These are phyloP conservation scores for Lyophyllum shimeji DNA, from an alignment of 768 basidiomycete genomes.

Conservation along the genomic window DNA sequence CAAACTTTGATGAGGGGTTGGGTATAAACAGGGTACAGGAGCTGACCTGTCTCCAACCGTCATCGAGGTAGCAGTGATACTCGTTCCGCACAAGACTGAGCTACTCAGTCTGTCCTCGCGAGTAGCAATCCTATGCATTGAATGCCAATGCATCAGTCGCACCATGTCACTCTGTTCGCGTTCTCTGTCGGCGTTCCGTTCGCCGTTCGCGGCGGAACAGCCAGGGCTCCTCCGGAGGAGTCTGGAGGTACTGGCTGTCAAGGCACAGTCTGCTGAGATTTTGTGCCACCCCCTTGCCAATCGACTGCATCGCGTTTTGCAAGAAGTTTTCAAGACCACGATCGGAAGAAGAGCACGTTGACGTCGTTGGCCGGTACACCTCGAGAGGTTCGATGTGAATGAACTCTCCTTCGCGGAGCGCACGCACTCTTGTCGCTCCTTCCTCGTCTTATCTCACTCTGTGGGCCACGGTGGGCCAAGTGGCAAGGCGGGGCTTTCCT, in stretches of 20 bases:
- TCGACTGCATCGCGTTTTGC: not conserved
- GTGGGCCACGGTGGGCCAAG: constrained; percentile 2
- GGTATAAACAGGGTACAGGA: too few relatives aligned
- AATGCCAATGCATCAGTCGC: not conserved
- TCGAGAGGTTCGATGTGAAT: not conserved
- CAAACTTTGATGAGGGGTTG: too few relatives aligned
- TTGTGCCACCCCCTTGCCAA: not conserved
- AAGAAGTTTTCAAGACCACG: not conserved
- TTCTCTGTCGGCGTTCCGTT: not conserved
- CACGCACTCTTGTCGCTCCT: not conserved
- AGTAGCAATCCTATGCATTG: not conserved
- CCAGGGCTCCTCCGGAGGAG: not conserved
- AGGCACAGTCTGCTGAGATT: not conserved
- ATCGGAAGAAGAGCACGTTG: not conserved
- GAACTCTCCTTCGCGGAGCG: not conserved
- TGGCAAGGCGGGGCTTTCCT: too few relatives aligned
- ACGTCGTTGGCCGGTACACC: not conserved
- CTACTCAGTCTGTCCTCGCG: not conserved
- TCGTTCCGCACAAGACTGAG: constrained; percentile 2
- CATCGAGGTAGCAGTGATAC: constrained; percentile 3
- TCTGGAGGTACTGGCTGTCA: not conserved
- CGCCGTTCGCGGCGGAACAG: not conserved
- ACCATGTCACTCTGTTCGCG: not conserved
- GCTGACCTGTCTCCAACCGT: not conserved
- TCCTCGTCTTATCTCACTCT: not conserved